Percentiles rank a stretch among this genome's conserved stretches.
These are phyloP conservation scores for Talaromyces pinophilus DNA, from an alignment of 2,329 filamentous ascomycete genomes.

Conservation along the genomic window DNA sequence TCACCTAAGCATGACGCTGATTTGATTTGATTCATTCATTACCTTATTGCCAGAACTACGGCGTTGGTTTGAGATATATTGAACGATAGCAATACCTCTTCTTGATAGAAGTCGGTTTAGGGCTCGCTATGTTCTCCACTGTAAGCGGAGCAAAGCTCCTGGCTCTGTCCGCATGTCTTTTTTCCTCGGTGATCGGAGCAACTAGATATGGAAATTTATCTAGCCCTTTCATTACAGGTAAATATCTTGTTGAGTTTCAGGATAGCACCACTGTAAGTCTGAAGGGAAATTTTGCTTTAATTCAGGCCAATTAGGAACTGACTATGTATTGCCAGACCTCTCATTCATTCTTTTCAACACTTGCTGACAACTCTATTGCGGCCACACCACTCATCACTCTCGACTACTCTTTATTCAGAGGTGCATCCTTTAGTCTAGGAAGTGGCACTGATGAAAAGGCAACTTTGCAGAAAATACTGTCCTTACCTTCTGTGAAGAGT, in stretches of 20 bases:
- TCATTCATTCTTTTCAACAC: constrained; percentile 17
- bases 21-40: neutral
- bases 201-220: neutral
- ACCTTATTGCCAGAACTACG: neutral
- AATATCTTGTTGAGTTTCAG: constrained; percentile 18
- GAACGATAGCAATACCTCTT: neutral
- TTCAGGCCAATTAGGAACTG: neutral
- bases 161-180: constrained; percentile 8
- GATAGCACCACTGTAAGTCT: constrained; percentile 7
- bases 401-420: constrained; percentile 18
- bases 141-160: constrained; percentile 1
- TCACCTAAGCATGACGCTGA: neutral
- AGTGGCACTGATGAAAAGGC: constrained; percentile 5
- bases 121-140: neutral
- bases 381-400: constrained; percentile 16
- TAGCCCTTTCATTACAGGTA: constrained; percentile 8
- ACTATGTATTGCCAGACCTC: neutral
- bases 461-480: constrained; percentile 9
- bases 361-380: constrained; percentile 15
- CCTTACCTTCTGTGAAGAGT: constrained; percentile 19
- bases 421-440: constrained; percentile 11
- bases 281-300: neutral
- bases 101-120: neutral
- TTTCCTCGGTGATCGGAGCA: constrained; percentile 7
- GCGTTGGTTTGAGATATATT: neutral